A percentile compares a stretch with the other conserved stretches of the same genome.
phyloP scores from a whole-genome alignment of 257 asterid species.

The Salvia rosmarinus region DNA sequence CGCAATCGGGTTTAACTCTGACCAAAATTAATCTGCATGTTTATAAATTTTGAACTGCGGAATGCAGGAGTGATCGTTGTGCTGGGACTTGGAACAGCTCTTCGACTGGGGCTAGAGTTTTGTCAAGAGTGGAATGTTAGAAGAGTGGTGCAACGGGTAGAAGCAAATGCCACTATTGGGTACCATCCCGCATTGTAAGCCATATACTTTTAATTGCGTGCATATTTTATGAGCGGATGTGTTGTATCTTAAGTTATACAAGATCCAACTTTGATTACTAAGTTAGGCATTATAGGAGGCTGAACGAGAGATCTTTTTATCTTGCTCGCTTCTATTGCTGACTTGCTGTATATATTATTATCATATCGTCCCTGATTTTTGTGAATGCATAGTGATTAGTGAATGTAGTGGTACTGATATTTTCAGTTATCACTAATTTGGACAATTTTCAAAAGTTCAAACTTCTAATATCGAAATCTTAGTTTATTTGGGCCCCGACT shows the following conservation, averaged over 20 bases:
- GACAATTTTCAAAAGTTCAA: too few relatives aligned
- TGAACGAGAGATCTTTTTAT: neutral
- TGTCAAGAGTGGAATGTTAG: conserved; percentile 74
- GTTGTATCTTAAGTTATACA: conserved; percentile 18
- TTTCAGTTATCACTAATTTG: neutral
- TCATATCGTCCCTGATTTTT: neutral
- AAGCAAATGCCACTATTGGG: conserved; percentile 59
- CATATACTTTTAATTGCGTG: conserved; percentile 12
- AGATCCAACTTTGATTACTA: neutral
- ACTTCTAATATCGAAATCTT: too few relatives aligned
- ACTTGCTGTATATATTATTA: conserved; percentile 11
- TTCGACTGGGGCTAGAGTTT: conserved; percentile 75
- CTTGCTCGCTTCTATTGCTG: neutral
- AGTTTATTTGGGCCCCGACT: too few relatives aligned
- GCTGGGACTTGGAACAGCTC: conserved; percentile 81
- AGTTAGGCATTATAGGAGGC: neutral
- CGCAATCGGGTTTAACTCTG: neutral
- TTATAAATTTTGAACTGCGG: conserved; percentile 8
- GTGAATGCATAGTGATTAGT: conserved; percentile 7
- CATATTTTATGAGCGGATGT: conserved; percentile 21
- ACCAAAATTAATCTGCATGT: neutral
- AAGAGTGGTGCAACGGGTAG: conserved; percentile 71
- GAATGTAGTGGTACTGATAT: neutral
- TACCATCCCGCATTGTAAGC: conserved; percentile 65
- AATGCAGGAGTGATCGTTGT: conserved; percentile 73